Evolutionary conservation across 768 basidiomycete species (phyloP), one percentile per base, ranked within the genome.

Genomic region (Cyclocybe aegerita): DNA sequence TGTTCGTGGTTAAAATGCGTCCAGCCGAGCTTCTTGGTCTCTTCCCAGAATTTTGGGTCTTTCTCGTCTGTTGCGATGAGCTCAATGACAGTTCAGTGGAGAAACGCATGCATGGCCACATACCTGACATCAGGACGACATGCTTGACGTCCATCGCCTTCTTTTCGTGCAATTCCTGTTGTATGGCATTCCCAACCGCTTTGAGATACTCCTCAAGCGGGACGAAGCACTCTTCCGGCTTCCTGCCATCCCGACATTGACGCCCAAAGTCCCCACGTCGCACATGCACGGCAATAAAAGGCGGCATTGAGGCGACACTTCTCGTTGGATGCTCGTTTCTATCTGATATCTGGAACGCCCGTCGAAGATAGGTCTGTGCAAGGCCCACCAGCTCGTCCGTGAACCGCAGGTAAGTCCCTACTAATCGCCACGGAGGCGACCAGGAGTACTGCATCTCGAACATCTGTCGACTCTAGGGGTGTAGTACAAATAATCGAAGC

Each of bases 41-140:
- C 62, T 12, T 61, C 49, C 75, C 76, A 80, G 61, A 76, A 80
- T 17, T 36, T 58, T 9, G 68, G 61, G 48, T 75, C 68, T n/a
- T 23, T 23, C 23, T 23, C 23, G 5, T 23, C 23, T 23, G 23
- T 23, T 5, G 23, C 23, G 23, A 23, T 23, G 5, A 3, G 23
- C 5, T 23, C 5, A 5, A 23, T 23, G 23, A 23, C 23, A 23
- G 23, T 3, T 23, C 23, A 5, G 23, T 23, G 23, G 5, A 23
- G 23, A 23, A 23, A 23, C 5, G 23, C 5, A 23, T 23, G 23
- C 23, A 23, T 23, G 23, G 10, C 23, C 5, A 45, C 40, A 34
- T 51, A 72, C 71, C 70, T 42, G 77, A 80, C 39, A 76, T 75
- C 46, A 79, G 62, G 14, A 81, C 56, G 17, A 81, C 76, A 12